phyloP scores from a whole-genome alignment of 2,329 filamentous ascomycete species.

The Colletotrichum ledebouriae region DNA sequence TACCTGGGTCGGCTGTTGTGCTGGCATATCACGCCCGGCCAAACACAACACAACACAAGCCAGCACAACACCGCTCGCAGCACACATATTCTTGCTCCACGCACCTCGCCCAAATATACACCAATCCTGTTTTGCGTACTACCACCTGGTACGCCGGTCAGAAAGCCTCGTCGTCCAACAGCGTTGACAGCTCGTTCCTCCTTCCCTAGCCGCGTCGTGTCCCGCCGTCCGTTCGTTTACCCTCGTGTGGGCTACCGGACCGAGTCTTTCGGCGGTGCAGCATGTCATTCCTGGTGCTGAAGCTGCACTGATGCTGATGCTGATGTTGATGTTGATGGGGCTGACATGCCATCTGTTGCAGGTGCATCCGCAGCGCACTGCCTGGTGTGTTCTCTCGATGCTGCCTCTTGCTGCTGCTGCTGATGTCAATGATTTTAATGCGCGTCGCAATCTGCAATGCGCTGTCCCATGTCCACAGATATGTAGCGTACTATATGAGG shows the following conservation, averaged over 20 bases:
- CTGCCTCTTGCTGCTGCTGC: constrained; percentile 5
- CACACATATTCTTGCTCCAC: constrained; percentile 38
- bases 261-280: constrained; percentile 23
- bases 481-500: neutral
- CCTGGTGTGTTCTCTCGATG: constrained; percentile 1
- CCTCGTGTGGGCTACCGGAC: constrained; percentile 17
- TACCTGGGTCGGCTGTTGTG: constrained; percentile 24
- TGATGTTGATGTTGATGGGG: constrained; percentile 2
- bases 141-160: constrained; percentile 20
- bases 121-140: constrained; percentile 26
- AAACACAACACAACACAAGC: constrained; percentile 34
- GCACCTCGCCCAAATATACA: constrained; percentile 30
- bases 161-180: constrained; percentile 32
- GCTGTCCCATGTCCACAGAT: constrained; percentile 30
- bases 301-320: constrained; percentile 1
- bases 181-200: constrained; percentile 25
- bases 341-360: constrained; percentile 14
- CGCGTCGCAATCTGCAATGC: constrained; percentile 33
- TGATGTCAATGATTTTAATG: constrained; percentile 11
- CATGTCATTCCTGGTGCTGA: constrained; percentile 16
- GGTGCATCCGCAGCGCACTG: constrained; percentile 24
- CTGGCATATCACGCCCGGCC: constrained; percentile 33
- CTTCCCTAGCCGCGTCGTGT: constrained; percentile 14
- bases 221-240: constrained; percentile 7
- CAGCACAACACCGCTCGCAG: constrained; percentile 24